These are phyloP conservation scores for Mesotaenium endlicherianum DNA, from an alignment of 139 green algal species.

Conservation along the genomic window DNA sequence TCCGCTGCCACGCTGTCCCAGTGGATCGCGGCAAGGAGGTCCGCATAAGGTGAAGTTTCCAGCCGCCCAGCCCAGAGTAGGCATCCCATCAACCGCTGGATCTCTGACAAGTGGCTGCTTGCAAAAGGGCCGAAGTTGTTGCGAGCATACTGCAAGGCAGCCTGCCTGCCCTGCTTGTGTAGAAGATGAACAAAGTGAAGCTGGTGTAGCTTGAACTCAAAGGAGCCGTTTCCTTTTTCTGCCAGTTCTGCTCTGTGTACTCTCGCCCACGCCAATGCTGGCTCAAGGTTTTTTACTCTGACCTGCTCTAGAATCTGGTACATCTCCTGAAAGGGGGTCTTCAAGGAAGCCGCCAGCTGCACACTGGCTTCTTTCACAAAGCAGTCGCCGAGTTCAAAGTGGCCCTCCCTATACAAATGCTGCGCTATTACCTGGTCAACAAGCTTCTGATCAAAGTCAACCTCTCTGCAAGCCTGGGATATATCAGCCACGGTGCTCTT, in stretches of 20 bases:
- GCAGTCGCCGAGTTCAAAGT: slow-evolving; percentile 75
- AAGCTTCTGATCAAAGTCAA: slow-evolving; percentile 60
- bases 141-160: slow-evolving; percentile 75
- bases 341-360: slow-evolving; percentile 52
- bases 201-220: slow-evolving; percentile 85
- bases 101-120: slow-evolving; percentile 63
- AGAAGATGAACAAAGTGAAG: slow-evolving; percentile 80
- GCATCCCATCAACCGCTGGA: slow-evolving; percentile 86
- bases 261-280: slow-evolving; percentile 80
- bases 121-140: slow-evolving; percentile 67
- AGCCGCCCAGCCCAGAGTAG: slow-evolving; percentile 68
- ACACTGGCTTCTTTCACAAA: slow-evolving; percentile 79
- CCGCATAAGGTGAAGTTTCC: slow-evolving; percentile 59
- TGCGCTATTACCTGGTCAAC: slow-evolving; percentile 82
- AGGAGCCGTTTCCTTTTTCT: slow-evolving; percentile 42
- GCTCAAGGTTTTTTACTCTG: slow-evolving; percentile 40
- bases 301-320: slow-evolving; percentile 78
- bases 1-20: slow-evolving; percentile 74
- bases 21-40: slow-evolving; percentile 59
- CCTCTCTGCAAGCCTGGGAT: slow-evolving; percentile 59
- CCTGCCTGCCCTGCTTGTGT: slow-evolving; percentile 40
- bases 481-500: slow-evolving; percentile 76
- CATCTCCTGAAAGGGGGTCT: slow-evolving; percentile 63
- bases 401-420: slow-evolving; percentile 84
- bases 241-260: slow-evolving; percentile 61